A percentile compares a stretch with the other conserved stretches of the same genome.
phyloP scores from a whole-genome alignment of 1,139 yeast genomes.

The Geotrichum bryndzae region DNA sequence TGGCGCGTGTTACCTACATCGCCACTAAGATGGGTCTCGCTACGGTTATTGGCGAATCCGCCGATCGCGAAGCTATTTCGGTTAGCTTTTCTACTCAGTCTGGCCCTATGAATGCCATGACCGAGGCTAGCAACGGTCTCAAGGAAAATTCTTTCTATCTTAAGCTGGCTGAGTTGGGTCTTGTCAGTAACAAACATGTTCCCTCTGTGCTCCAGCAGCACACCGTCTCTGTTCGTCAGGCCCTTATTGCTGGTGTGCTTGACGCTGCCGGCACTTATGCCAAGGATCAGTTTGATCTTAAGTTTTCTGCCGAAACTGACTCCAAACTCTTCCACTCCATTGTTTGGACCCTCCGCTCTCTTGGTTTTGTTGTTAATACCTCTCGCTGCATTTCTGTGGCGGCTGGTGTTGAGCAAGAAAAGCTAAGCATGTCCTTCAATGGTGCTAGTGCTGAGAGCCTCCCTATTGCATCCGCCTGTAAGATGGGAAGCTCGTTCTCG shows the following conservation, averaged over 20 bases:
- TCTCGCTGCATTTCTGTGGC: neutral
- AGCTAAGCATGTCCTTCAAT: neutral
- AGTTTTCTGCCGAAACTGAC: neutral
- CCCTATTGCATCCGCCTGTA: neutral
- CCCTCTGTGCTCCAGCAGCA: slow-evolving; percentile 2
- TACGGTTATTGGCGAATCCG: neutral
- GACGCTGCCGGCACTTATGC: neutral
- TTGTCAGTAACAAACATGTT: neutral
- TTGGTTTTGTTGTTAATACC: neutral
- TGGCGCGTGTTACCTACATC: neutral
- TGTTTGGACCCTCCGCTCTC: slow-evolving; percentile 2
- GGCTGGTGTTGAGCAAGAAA: neutral
- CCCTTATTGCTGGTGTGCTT: neutral
- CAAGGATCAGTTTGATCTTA: neutral
- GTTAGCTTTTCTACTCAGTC: slow-evolving; percentile 1
- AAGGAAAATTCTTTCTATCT: neutral
- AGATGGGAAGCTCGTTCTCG: neutral
- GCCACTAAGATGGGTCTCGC: slow-evolving; percentile 1
- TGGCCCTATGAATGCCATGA: neutral
- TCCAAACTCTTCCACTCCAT: neutral
- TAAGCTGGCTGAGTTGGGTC: neutral
- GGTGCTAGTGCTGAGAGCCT: neutral
- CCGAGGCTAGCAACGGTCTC: neutral
- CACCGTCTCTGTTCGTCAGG: slow-evolving; percentile 2
- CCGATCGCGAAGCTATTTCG: neutral